phyloP scores from a whole-genome alignment of 2,329 filamentous ascomycete genomes.

The Fusarium albidum region DNA sequence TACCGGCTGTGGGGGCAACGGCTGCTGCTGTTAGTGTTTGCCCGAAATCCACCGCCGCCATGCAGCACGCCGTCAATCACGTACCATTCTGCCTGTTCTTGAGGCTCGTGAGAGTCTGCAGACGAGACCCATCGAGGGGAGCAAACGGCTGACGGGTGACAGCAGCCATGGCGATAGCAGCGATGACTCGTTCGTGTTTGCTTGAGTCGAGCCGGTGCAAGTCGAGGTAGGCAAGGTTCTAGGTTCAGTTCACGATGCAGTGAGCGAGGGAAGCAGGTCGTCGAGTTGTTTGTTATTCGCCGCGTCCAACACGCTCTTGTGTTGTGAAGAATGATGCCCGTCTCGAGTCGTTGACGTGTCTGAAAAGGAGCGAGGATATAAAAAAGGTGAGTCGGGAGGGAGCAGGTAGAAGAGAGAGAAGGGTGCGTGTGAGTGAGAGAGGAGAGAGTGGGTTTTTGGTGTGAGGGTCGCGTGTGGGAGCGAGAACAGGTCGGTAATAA shows the following conservation, averaged over 20 bases:
- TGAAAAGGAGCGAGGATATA: slow-evolving; percentile 6
- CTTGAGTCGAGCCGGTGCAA: slow-evolving; percentile 3
- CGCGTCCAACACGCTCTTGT: slow-evolving; percentile 7
- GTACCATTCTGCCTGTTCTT: slow-evolving; percentile 82
- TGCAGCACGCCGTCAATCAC: slow-evolving; percentile 38
- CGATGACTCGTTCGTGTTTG: background rate
- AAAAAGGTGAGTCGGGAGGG: slow-evolving; percentile 24
- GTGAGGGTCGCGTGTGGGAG: slow-evolving; percentile 32
- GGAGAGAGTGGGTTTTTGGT: slow-evolving; percentile 23
- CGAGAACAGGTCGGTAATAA: slow-evolving; percentile 27
- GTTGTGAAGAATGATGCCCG: slow-evolving; percentile 3
- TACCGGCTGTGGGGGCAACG: slow-evolving; percentile 51
- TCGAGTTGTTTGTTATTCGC: slow-evolving; percentile 27
- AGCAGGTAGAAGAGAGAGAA: slow-evolving; percentile 34
- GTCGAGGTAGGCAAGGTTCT: background rate
- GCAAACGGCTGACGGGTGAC: slow-evolving; percentile 77
- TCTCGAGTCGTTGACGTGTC: slow-evolving; percentile 14
- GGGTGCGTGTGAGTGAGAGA: too few relatives aligned
- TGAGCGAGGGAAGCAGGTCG: background rate
- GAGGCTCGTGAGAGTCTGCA: slow-evolving; percentile 75
- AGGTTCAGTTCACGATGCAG: too few relatives aligned
- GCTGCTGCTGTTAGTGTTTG: slow-evolving; percentile 45
- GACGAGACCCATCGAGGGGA: slow-evolving; percentile 72
- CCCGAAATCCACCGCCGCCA: slow-evolving; percentile 7
- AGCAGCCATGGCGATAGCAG: slow-evolving; percentile 57